These are phyloP conservation scores for Myriosclerotinia curreyana DNA, from an alignment of 2,329 filamentous ascomycete species.

Conservation along the genomic window DNA sequence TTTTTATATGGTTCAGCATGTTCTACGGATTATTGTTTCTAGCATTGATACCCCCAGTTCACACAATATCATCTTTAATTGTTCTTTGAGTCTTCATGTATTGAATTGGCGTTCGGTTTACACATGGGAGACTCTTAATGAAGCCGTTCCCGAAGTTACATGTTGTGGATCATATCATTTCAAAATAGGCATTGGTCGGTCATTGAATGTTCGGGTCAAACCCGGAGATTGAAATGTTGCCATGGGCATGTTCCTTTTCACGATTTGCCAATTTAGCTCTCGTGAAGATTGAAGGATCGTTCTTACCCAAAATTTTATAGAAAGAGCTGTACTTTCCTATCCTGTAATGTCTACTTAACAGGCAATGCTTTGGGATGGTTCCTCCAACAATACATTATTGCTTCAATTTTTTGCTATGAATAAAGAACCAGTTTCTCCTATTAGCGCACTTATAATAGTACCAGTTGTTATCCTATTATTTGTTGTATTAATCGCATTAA, in stretches of 20 bases:
- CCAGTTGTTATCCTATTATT: conserved; percentile 44
- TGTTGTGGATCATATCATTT: not conserved
- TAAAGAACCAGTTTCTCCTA: conserved; percentile 41
- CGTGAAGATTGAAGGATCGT: not conserved
- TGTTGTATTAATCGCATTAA: conserved; percentile 38
- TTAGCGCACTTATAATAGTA: conserved; percentile 47
- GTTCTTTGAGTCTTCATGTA: not conserved
- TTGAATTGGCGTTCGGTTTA: not conserved
- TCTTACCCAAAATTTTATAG: not conserved
- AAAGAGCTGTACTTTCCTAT: not conserved
- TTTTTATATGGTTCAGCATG: conserved; percentile 8
- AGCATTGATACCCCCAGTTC: conserved; percentile 18
- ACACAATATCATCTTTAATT: conserved; percentile 15
- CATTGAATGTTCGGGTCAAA: not conserved
- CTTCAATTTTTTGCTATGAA: conserved; percentile 38
- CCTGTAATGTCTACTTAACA: not conserved
- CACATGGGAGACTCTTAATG: not conserved
- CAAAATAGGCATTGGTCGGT: not conserved
- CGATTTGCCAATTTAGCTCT: no score
- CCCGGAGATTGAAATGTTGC: not conserved
- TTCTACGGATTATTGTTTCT: conserved; percentile 18
- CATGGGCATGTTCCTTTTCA: no score
- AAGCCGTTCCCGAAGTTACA: not conserved
- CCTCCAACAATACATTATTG: conserved; percentile 28
- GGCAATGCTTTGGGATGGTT: not conserved